Conservation (phyloP, 768 basidiomycete species). For the Podaxis mareebaensis region DNA sequence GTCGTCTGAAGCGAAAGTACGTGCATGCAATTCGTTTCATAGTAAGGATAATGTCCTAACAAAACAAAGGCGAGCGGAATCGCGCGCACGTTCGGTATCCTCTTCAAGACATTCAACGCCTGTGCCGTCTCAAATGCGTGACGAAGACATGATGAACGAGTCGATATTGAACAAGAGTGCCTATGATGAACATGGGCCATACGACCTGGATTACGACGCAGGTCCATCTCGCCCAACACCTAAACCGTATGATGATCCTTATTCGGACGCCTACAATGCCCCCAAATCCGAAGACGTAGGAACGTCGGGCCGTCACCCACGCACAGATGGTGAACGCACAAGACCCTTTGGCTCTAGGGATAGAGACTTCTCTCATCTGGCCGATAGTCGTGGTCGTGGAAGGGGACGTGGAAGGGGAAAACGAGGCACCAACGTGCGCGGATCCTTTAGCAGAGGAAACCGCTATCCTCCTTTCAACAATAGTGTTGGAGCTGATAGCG, state of each 20-base stretch:
- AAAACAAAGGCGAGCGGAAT: slow-evolving; percentile 50
- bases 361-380: background rate
- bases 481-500: background rate
- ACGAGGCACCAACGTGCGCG: slow-evolving; percentile 19
- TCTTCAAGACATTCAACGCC: slow-evolving; percentile 61
- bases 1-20: slow-evolving; percentile 60
- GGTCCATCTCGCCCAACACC: slow-evolving; percentile 66
- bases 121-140: slow-evolving; percentile 50
- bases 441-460: background rate
- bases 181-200: slow-evolving; percentile 66
- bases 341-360: background rate
- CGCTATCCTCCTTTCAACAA: background rate
- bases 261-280: slow-evolving; percentile 48
- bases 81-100: slow-evolving; percentile 46
- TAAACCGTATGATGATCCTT: slow-evolving; percentile 80
- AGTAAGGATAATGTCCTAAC: slow-evolving; percentile 12
- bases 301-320: background rate
- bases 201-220: slow-evolving; percentile 64
- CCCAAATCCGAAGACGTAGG: slow-evolving; percentile 23
- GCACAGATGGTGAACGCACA: background rate
- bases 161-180: slow-evolving; percentile 53
- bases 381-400: slow-evolving; percentile 24
- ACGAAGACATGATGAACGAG: slow-evolving; percentile 53
- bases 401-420: slow-evolving; percentile 37
- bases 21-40: slow-evolving; percentile 22